Conservation (phyloP, 805 yeast genomes). For the Metschnikowia peoriensis region DNA sequence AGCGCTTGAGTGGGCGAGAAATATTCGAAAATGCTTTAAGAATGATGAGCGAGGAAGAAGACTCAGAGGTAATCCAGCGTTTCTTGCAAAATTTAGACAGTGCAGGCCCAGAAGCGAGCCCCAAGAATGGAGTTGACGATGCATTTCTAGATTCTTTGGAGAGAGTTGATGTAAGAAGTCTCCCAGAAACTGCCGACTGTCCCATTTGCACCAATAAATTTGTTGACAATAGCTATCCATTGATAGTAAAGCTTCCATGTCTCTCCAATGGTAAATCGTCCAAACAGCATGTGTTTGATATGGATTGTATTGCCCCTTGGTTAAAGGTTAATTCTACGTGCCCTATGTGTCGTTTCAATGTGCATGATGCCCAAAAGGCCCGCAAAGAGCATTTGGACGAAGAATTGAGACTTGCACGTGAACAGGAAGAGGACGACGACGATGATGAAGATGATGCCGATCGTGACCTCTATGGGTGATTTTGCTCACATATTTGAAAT, state of each 20-base stretch:
- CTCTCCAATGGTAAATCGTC: slow-evolving; percentile 29
- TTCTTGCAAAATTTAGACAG: slow-evolving; percentile 23
- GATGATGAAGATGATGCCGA: slow-evolving; percentile 46
- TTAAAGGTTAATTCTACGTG: slow-evolving; percentile 69
- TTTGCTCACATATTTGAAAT: background rate
- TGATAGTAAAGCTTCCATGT: slow-evolving; percentile 77
- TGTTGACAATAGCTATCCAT: slow-evolving; percentile 70
- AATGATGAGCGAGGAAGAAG: slow-evolving; percentile 29
- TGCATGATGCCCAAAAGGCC: slow-evolving; percentile 40
- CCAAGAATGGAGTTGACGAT: slow-evolving; percentile 57
- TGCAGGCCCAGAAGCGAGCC: slow-evolving; percentile 2
- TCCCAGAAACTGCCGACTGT: slow-evolving; percentile 61
- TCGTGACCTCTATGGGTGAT: slow-evolving; percentile 77
- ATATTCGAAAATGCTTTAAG: slow-evolving; percentile 33
- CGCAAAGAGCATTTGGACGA: slow-evolving; percentile 32
- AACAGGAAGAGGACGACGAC: slow-evolving; percentile 49
- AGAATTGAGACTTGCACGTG: slow-evolving; percentile 36
- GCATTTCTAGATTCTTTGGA: slow-evolving; percentile 75
- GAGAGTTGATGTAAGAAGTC: slow-evolving; percentile 44
- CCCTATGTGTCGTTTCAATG: slow-evolving; percentile 81
- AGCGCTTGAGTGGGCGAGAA: slow-evolving; percentile 19
- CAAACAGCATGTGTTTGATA: slow-evolving; percentile 69
- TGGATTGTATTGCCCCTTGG: slow-evolving; percentile 93
- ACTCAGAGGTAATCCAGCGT: slow-evolving; percentile 28
- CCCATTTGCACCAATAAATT: slow-evolving; percentile 81